These are phyloP conservation scores for Russula vinacea DNA, from an alignment of 768 basidiomycete genomes.

Conservation along the genomic window DNA sequence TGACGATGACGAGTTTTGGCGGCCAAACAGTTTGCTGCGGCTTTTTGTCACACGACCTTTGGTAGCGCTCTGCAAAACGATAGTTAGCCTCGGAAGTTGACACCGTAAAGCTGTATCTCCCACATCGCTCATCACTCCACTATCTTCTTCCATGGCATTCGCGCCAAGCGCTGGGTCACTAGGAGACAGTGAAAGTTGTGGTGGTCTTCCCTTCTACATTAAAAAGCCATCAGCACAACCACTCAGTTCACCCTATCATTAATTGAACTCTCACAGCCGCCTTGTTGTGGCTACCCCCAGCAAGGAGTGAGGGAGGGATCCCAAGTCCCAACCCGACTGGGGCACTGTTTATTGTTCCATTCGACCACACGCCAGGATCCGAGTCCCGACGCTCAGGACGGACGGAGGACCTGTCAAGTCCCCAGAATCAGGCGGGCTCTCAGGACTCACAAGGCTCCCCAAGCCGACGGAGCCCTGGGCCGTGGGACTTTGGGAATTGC, in stretches of 20 bases:
- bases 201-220: constrained; percentile 46
- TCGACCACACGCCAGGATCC: constrained; percentile 22
- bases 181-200: constrained; percentile 54
- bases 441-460: constrained; percentile 34
- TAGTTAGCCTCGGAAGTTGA: background rate
- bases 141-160: constrained; percentile 52
- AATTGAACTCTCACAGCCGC: background rate
- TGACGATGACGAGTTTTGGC: constrained; percentile 44
- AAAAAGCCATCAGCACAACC: constrained; percentile 7
- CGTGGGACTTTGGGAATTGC: constrained; percentile 29
- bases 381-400: constrained; percentile 11
- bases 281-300: background rate
- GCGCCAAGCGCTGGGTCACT: constrained; percentile 57
- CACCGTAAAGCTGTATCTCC: constrained; percentile 36
- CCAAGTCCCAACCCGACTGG: constrained; percentile 37
- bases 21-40: constrained; percentile 60
- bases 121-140: constrained; percentile 67
- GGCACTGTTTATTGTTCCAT: constrained; percentile 24
- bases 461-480: constrained; percentile 31
- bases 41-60: constrained; percentile 38
- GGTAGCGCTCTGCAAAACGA: constrained; percentile 48
- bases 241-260: background rate
- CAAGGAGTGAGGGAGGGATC: constrained; percentile 24
- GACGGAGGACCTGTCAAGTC: constrained; percentile 18
- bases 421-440: constrained; percentile 37